Evolutionary conservation across 2,329 filamentous ascomycete species (phyloP).

Genomic region (Stagonosporopsis chrysanthemi): DNA sequence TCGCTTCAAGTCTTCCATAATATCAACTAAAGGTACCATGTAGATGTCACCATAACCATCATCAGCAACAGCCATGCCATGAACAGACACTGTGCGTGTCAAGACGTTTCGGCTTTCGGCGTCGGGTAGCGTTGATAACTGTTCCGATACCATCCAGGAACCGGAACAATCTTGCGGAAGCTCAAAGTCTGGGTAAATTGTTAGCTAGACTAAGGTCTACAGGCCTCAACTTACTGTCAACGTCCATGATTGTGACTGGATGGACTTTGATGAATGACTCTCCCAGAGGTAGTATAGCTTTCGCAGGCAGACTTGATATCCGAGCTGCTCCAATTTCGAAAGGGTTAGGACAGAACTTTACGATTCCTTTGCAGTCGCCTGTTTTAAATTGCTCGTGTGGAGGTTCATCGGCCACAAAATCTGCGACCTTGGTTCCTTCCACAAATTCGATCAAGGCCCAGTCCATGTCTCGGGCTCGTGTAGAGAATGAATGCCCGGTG

Average conservation of each 20-base stretch:
- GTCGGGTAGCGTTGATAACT: background rate
- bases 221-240: background rate
- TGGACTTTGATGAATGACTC: background rate
- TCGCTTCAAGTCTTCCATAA: conserved; percentile 10
- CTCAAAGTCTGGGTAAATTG: background rate
- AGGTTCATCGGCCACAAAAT: background rate
- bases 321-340: background rate
- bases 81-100: background rate
- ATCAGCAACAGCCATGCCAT: conserved; percentile 15
- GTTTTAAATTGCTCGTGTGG: background rate
- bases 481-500: background rate
- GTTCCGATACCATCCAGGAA: background rate
- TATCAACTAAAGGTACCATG: conserved; percentile 16
- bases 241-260: background rate
- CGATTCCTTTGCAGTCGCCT: background rate
- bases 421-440: background rate
- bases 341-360: background rate
- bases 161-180: background rate
- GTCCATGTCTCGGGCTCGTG: background rate
- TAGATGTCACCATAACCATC: conserved; percentile 15
- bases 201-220: background rate
- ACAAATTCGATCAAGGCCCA: background rate
- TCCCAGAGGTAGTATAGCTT: background rate
- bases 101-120: background rate
- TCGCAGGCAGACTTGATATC: background rate